phyloP scores from a whole-genome alignment of 306 rosid species.

The Prunus mume region DNA sequence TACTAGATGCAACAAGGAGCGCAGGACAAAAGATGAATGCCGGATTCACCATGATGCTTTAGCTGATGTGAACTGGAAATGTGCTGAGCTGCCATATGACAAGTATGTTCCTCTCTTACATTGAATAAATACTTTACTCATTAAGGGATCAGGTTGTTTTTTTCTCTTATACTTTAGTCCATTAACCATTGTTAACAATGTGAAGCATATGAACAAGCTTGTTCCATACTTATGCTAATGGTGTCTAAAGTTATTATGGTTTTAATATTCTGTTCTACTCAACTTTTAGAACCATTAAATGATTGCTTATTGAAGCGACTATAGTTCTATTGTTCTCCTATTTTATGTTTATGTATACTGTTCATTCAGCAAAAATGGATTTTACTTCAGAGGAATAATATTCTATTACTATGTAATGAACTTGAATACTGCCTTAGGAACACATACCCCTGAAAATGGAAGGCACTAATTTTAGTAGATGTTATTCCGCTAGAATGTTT shows the following conservation, averaged over 20 bases:
- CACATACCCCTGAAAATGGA: too few relatives aligned
- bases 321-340: neutral
- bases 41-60: constrained; percentile 85
- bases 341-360: neutral
- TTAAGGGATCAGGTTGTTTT: neutral
- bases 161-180: neutral
- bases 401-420: neutral
- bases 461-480: neutral
- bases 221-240: neutral
- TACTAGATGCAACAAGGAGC: constrained; percentile 72
- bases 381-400: neutral
- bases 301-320: neutral
- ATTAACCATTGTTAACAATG: neutral
- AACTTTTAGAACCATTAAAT: neutral
- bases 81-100: constrained; percentile 83
- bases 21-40: constrained; percentile 89
- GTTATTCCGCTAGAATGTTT: neutral
- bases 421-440: too few relatives aligned
- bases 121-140: neutral
- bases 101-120: constrained; percentile 51
- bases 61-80: constrained; percentile 76
- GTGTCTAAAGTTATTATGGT: neutral
- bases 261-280: neutral
- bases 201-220: neutral
- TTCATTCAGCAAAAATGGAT: neutral